These are phyloP conservation scores for Solanum neorickii DNA, from an alignment of 257 asterid species.

Conservation along the genomic window DNA sequence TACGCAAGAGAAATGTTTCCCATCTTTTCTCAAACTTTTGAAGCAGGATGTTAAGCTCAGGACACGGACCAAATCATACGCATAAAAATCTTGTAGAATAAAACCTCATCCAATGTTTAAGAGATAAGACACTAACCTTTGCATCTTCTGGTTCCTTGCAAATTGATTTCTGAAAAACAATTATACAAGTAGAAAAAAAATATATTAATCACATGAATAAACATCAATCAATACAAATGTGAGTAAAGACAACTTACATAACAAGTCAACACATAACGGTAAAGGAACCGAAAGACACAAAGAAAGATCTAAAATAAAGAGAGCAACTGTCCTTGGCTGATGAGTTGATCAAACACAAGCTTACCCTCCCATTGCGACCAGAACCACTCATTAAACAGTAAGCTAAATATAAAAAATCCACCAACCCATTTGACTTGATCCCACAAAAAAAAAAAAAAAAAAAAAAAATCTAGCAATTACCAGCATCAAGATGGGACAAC, in stretches of 20 bases:
- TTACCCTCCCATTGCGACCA: not conserved
- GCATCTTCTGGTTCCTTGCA: conserved; percentile 65
- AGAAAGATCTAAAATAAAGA: not conserved
- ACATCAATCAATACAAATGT: not conserved
- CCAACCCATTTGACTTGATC: not conserved
- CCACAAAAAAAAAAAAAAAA: not conserved
- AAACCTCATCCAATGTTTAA: not conserved
- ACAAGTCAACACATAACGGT: not conserved
- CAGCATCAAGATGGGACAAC: not conserved
- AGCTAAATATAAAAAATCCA: not conserved
- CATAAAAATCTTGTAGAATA: not conserved
- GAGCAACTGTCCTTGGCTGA: no score
- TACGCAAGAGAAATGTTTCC: not conserved
- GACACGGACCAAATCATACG: not conserved
- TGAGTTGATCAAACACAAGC: not conserved
- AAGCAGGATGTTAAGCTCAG: not conserved
- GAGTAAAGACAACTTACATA: not conserved
- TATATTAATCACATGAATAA: not conserved
- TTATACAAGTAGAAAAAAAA: not conserved
- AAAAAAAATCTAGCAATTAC: not conserved
- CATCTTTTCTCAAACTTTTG: not conserved
- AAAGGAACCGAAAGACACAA: not conserved
- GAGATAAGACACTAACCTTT: conserved; percentile 40
- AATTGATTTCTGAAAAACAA: conserved; percentile 61
- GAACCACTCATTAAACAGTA: not conserved